These are phyloP conservation scores for Didymella pomorum DNA, from an alignment of 2,329 filamentous ascomycete genomes.

Conservation along the genomic window DNA sequence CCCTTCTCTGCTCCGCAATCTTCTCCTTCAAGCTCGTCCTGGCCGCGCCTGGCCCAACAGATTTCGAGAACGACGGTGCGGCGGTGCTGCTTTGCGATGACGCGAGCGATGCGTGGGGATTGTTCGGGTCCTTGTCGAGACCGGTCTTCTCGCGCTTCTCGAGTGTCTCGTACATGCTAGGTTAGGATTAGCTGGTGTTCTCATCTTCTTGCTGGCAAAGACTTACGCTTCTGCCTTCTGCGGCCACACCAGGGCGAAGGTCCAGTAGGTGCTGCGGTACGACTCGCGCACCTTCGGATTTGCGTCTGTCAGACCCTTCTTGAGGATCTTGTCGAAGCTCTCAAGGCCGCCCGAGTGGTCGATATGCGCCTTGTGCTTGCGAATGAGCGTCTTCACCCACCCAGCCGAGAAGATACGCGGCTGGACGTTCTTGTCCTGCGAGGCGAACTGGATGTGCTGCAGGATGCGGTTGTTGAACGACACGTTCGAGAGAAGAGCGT, in stretches of 20 bases:
- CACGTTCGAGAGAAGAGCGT: conserved; percentile 78
- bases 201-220: not conserved
- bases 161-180: conserved; percentile 77
- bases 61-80: conserved; percentile 51
- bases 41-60: conserved; percentile 57
- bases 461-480: conserved; percentile 82
- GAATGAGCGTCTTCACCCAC: conserved; percentile 86
- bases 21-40: conserved; percentile 76
- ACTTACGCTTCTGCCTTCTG: conserved; percentile 76
- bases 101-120: conserved; percentile 70
- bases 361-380: conserved; percentile 81
- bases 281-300: conserved; percentile 90
- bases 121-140: conserved; percentile 82
- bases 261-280: conserved; percentile 87
- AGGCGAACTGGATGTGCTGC: conserved; percentile 83
- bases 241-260: conserved; percentile 79
- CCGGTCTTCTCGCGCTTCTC: conserved; percentile 81
- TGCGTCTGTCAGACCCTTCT: conserved; percentile 85
- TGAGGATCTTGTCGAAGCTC: conserved; percentile 84
- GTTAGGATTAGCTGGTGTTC: conserved; percentile 29
- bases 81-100: conserved; percentile 58
- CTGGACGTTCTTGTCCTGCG: conserved; percentile 92
- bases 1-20: conserved; percentile 81
- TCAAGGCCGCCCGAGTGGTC: conserved; percentile 87
- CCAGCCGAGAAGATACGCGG: conserved; percentile 78